A percentile compares a stretch with the other conserved stretches of the same genome.
Evolutionary conservation across 2,329 filamentous ascomycete genomes (phyloP).

Genomic region (Bipolaris oryzae): DNA sequence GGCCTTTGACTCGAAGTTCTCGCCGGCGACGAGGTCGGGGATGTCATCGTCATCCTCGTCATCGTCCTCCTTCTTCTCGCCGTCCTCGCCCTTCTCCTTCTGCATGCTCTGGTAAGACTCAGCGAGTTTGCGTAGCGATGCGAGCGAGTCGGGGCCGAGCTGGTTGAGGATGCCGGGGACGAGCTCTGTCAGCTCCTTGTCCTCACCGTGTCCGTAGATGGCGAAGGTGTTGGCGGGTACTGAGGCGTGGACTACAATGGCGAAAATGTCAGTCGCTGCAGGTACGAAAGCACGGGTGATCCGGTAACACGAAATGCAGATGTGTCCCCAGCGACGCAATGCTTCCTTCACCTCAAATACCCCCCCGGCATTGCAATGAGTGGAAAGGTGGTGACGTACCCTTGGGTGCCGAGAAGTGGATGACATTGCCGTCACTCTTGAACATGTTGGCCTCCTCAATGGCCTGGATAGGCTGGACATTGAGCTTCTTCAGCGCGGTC

Average conservation of each 20-base stretch:
- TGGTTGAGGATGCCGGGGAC: constrained; percentile 99
- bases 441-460: constrained; percentile 99
- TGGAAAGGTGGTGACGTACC: constrained; percentile 63
- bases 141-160: constrained; percentile 96
- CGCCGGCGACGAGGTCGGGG: constrained; percentile 92
- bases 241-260: constrained; percentile 81
- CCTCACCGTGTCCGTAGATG: constrained; percentile 98
- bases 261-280: constrained; percentile 17
- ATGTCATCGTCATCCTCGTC: constrained; percentile 80
- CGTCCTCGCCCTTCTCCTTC: constrained; percentile 82
- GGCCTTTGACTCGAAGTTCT: constrained; percentile 91
- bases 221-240: constrained; percentile 99
- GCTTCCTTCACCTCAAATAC: neutral
- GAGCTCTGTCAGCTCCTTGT: constrained; percentile 99
- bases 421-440: constrained; percentile 99
- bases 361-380: neutral
- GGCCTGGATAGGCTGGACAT: constrained; percentile 98
- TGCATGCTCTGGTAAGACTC: constrained; percentile 99
- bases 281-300: neutral
- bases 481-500: constrained; percentile 96
- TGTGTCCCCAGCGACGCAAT: neutral
- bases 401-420: constrained; percentile 98
- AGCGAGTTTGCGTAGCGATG: constrained; percentile 95
- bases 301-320: neutral
- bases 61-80: constrained; percentile 70